Conservation (phyloP, 371 early-diverging fungal genomes). For the Fennellomyces sp. region DNA sequence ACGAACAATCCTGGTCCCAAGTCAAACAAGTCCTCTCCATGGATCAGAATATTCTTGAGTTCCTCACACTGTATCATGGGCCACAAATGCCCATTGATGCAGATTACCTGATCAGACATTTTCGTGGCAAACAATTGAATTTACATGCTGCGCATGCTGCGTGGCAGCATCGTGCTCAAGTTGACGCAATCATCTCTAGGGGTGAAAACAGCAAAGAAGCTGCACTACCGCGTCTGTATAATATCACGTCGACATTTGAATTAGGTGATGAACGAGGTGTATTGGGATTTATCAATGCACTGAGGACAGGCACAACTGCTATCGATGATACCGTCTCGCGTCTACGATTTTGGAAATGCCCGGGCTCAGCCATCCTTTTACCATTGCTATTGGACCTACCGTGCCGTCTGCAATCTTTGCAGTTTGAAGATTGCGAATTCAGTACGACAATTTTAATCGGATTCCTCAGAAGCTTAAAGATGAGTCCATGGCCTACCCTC, state of each 20-base stretch:
- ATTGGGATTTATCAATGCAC: neutral
- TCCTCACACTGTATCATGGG: neutral
- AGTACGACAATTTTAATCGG: neutral
- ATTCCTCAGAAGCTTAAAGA: neutral
- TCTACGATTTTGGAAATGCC: neutral
- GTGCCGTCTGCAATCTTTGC: neutral
- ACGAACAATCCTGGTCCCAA: neutral
- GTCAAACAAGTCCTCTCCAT: neutral
- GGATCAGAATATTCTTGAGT: neutral
- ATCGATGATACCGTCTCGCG: neutral
- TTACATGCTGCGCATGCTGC: neutral
- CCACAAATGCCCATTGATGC: neutral
- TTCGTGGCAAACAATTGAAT: neutral
- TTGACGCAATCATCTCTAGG: neutral
- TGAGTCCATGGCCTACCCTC: neutral
- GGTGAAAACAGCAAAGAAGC: neutral
- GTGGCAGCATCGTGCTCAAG: conserved; percentile 1
- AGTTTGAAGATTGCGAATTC: neutral
- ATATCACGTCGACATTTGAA: neutral
- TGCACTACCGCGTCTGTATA: neutral
- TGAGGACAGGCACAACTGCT: neutral
- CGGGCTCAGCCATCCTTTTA: neutral
- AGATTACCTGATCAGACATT: neutral
- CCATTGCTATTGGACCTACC: conserved; percentile 1
- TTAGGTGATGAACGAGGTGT: conserved; percentile 1